Percentiles rank a stretch among this genome's conserved stretches.
Conservation (phyloP, 306 rosid genomes). For the Quercus alba region DNA sequence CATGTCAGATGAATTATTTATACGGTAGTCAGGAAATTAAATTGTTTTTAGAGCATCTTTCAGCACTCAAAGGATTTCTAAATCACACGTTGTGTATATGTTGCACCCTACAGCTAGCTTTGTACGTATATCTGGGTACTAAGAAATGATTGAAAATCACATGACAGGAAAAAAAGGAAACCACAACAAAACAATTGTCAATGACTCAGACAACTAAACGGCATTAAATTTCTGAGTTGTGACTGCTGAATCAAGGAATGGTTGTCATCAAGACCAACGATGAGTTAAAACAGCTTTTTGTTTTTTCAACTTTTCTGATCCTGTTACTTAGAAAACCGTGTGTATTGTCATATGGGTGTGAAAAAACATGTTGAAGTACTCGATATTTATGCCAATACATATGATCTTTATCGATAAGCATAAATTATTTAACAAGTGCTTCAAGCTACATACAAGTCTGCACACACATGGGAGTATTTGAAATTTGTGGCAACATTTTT, state of each 20-base stretch:
- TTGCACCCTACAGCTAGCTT: not conserved
- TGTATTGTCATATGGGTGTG: too few species aligned
- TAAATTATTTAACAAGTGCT: not conserved
- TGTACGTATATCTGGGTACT: not conserved
- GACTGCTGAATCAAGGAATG: not conserved
- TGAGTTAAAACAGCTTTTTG: not conserved
- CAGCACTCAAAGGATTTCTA: not conserved
- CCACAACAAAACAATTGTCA: not conserved
- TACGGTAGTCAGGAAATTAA: too few species aligned
- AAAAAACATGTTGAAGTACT: too few species aligned
- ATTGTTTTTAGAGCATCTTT: not conserved
- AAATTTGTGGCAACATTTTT: not conserved
- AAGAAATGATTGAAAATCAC: not conserved
- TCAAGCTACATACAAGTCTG: not conserved
- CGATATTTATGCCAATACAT: too few species aligned
- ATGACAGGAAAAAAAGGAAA: not conserved
- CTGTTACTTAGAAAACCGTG: too few species aligned
- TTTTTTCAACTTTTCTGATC: not conserved
- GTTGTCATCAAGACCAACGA: not conserved
- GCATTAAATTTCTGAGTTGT: not conserved
- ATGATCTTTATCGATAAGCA: not conserved
- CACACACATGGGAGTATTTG: not conserved
- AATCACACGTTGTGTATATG: not conserved
- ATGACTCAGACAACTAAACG: not conserved
- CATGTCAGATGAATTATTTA: too few species aligned